phyloP scores from a whole-genome alignment of 305 asterid species.

The Andrographis paniculata region DNA sequence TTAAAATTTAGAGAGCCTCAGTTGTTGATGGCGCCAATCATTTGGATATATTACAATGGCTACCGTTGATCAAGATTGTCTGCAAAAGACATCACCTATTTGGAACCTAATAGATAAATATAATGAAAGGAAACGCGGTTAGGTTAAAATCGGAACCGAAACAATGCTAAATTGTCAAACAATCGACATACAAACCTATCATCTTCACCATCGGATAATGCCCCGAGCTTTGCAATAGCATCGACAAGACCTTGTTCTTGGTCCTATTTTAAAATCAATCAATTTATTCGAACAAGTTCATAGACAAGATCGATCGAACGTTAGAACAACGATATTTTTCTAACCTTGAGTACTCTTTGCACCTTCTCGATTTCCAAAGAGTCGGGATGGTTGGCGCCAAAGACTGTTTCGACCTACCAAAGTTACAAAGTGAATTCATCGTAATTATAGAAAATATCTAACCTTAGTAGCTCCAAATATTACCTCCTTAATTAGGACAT shows the following conservation, averaged over 20 bases:
- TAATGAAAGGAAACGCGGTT: too few species aligned
- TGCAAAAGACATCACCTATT: too few species aligned
- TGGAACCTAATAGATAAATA: too few species aligned
- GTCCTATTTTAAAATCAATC: conserved; percentile 42
- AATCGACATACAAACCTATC: too few species aligned
- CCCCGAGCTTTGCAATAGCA: conserved; percentile 76
- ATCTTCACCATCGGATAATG: conserved; percentile 79
- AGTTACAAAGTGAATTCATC: conserved; percentile 19
- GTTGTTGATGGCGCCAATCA: too few species aligned
- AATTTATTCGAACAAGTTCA: neutral
- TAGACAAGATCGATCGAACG: conserved; percentile 11
- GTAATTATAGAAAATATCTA: conserved; percentile 5
- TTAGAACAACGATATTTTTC: conserved; percentile 14
- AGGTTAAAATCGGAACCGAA: too few species aligned
- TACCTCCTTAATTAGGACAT: conserved; percentile 79
- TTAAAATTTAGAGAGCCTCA: too few species aligned
- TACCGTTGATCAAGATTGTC: too few species aligned
- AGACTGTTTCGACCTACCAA: conserved; percentile 77
- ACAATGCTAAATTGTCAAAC: too few species aligned
- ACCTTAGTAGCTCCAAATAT: conserved; percentile 7
- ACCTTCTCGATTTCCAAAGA: conserved; percentile 86
- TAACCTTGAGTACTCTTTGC: conserved; percentile 75
- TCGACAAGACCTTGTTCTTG: conserved; percentile 86
- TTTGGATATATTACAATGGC: too few species aligned
- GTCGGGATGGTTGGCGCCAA: conserved; percentile 60